phyloP scores from a whole-genome alignment of 2,329 filamentous ascomycete species.

The Thermochaetoides dissita region DNA sequence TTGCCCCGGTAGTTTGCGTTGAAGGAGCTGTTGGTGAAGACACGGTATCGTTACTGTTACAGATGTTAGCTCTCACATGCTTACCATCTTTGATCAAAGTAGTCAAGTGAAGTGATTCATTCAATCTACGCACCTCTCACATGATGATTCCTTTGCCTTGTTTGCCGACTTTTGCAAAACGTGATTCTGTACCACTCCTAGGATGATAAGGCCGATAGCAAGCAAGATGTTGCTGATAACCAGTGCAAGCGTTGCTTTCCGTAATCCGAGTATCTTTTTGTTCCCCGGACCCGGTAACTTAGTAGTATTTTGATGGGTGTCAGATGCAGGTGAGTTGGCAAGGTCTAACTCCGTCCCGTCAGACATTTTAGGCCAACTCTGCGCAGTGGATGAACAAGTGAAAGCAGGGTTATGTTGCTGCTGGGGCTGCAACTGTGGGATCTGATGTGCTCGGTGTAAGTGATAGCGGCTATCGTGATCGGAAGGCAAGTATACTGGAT shows the following conservation, averaged over 20 bases:
- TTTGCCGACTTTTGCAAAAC: not conserved
- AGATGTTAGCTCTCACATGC: not conserved
- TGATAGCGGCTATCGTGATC: too few species aligned
- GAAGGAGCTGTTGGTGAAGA: not conserved
- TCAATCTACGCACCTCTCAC: not conserved
- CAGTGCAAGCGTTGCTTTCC: conserved; percentile 4
- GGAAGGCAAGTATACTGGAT: not conserved
- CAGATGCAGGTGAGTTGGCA: too few species aligned
- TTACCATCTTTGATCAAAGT: too few species aligned
- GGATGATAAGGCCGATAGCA: conserved; percentile 2
- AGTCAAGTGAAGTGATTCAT: too few species aligned
- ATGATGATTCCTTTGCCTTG: not conserved
- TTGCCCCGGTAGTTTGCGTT: not conserved
- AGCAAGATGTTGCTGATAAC: conserved; percentile 4
- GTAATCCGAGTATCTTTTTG: conserved; percentile 2
- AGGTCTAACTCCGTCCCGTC: too few species aligned
- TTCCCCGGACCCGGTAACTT: too few species aligned
- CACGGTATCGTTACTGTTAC: not conserved
- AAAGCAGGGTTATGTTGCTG: not conserved
- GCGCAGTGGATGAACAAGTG: too few species aligned
- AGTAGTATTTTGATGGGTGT: too few species aligned
- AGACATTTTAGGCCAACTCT: too few species aligned
- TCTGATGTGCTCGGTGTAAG: too few species aligned
- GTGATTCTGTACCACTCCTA: conserved; percentile 4
- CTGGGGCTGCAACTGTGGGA: not conserved